These are phyloP conservation scores for Ceratobasidium sp. DNA, from an alignment of 1,284 basidiomycete genomes.

Conservation along the genomic window DNA sequence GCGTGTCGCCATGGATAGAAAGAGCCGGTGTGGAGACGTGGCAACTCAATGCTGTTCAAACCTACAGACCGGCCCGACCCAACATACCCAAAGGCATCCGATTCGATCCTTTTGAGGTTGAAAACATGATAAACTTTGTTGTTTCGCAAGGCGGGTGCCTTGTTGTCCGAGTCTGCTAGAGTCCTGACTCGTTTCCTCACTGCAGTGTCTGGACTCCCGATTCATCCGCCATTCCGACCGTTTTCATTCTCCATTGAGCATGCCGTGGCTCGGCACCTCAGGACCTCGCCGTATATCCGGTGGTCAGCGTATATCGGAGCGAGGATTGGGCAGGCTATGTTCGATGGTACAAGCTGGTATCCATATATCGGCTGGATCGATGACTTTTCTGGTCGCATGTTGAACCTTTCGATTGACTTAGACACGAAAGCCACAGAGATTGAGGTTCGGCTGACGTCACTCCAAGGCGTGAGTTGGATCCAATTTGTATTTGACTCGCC, in stretches of 20 bases:
- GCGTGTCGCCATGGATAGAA: neutral
- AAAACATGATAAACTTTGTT: neutral
- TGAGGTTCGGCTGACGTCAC: neutral
- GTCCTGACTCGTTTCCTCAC: neutral
- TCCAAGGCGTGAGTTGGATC: neutral
- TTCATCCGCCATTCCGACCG: neutral
- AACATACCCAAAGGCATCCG: neutral
- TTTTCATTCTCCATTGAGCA: conserved; percentile 4
- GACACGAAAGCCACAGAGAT: neutral
- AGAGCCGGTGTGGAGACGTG: neutral
- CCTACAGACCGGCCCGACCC: too few species aligned
- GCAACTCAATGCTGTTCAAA: neutral
- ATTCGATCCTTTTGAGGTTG: neutral
- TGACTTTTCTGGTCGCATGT: neutral
- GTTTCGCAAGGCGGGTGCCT: neutral
- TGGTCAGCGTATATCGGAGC: conserved; percentile 1
- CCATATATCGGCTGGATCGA: neutral
- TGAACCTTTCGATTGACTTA: neutral
- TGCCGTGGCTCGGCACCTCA: neutral
- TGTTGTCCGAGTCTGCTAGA: too few species aligned
- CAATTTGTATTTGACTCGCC: too few species aligned
- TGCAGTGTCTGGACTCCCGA: neutral
- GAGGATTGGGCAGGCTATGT: neutral
- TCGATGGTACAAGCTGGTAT: neutral
- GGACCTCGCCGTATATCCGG: neutral